A percentile compares a stretch with the other conserved stretches of the same genome.
Evolutionary conservation across 192 early-diverging fungal genomes (phyloP).

Genomic region (Spizellomyces sp.): DNA sequence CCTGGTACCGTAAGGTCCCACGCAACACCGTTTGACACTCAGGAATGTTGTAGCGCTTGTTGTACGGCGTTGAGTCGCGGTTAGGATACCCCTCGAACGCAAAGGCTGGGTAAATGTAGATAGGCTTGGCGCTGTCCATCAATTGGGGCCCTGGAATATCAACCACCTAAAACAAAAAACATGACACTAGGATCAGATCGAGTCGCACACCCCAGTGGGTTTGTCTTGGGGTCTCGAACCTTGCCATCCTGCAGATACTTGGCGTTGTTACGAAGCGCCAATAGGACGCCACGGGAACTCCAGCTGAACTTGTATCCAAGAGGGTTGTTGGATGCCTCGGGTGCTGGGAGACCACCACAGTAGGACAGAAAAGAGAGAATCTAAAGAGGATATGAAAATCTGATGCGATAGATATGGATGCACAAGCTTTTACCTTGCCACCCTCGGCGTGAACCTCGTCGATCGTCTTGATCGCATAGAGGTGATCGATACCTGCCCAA

Average conservation of each 20-base stretch:
- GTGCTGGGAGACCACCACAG: slow-evolving; percentile 94
- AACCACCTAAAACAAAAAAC: slow-evolving; percentile 30
- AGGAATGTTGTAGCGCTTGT: slow-evolving; percentile 89
- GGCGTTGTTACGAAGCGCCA: slow-evolving; percentile 93
- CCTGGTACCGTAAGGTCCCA: slow-evolving; percentile 90
- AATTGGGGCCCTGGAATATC: slow-evolving; percentile 81
- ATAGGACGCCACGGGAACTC: slow-evolving; percentile 96
- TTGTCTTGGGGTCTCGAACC: slow-evolving; percentile 29
- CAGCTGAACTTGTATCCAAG: slow-evolving; percentile 98
- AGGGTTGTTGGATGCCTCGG: slow-evolving; percentile 87
- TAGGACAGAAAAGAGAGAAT: slow-evolving; percentile 88
- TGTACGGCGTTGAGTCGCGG: slow-evolving; percentile 95
- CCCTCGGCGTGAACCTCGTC: slow-evolving; percentile 79
- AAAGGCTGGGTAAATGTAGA: slow-evolving; percentile 94
- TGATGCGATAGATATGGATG: neutral
- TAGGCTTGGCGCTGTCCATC: slow-evolving; percentile 90
- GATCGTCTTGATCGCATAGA: slow-evolving; percentile 95
- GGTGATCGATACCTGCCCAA: slow-evolving; percentile 76
- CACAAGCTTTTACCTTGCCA: slow-evolving; percentile 64
- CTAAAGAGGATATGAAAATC: neutral
- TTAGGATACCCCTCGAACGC: slow-evolving; percentile 96
- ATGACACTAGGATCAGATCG: neutral
- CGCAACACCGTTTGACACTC: slow-evolving; percentile 91
- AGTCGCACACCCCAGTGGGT: neutral
- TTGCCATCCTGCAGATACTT: slow-evolving; percentile 89